Conservation (phyloP, 1,284 basidiomycete species). For the Ceratobasidium sp. region DNA sequence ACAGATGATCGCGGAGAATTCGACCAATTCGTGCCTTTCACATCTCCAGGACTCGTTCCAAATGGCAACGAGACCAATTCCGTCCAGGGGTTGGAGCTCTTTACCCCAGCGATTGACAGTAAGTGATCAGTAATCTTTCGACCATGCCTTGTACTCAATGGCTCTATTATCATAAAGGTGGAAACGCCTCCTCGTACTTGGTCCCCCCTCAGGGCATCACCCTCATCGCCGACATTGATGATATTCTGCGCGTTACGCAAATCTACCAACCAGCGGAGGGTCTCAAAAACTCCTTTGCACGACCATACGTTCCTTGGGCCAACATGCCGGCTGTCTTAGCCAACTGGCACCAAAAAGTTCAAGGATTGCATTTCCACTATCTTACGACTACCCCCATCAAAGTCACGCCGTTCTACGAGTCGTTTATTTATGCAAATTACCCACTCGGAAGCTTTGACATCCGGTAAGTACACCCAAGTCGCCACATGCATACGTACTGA, state of each 20-base stretch:
- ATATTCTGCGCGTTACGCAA: constrained; percentile 41
- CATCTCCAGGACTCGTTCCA: constrained; percentile 1
- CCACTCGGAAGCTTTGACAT: constrained; percentile 42
- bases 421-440: constrained; percentile 41
- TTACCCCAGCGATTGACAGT: constrained; percentile 17
- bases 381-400: constrained; percentile 41
- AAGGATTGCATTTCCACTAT: constrained; percentile 41
- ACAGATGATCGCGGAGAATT: constrained; percentile 40
- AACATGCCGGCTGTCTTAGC: constrained; percentile 40
- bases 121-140: background rate
- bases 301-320: constrained; percentile 40
- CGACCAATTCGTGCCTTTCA: constrained; percentile 39
- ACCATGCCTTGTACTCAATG: too few relatives aligned
- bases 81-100: constrained; percentile 33
- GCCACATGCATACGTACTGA: background rate
- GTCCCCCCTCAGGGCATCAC: constrained; percentile 41
- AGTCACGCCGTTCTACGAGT: constrained; percentile 39
- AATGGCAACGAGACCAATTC: constrained; percentile 28
- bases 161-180: constrained; percentile 17
- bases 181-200: constrained; percentile 41
- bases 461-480: constrained; percentile 1
- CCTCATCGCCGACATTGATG: constrained; percentile 42
- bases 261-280: constrained; percentile 41
- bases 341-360: constrained; percentile 36
- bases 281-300: constrained; percentile 41